A percentile compares a stretch with the other conserved stretches of the same genome.
Conservation (phyloP, 306 rosid genomes). For the Cyamopsis tetragonoloba region DNA sequence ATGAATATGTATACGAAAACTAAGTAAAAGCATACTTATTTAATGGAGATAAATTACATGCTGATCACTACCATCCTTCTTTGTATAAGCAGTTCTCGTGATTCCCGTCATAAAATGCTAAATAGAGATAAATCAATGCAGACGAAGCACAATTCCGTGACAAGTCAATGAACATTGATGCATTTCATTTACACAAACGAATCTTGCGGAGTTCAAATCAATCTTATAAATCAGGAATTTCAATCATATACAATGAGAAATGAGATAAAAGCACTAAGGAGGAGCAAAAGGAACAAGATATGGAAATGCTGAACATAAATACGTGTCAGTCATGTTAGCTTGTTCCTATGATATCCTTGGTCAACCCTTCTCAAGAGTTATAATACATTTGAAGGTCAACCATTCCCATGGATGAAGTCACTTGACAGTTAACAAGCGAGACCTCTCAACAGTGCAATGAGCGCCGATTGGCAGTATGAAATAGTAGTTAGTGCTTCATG, state of each 20-base stretch:
- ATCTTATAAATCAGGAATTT: conserved; percentile 1
- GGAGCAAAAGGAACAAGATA: conserved; percentile 4
- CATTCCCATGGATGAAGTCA: conserved; percentile 41
- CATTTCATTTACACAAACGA: conserved; percentile 4
- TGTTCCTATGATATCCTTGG: conserved; percentile 20
- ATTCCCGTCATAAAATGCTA: neutral
- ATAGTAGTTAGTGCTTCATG: conserved; percentile 17
- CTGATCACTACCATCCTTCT: neutral
- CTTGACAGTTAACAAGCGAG: conserved; percentile 29
- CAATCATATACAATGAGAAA: conserved; percentile 26
- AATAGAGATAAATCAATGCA: neutral
- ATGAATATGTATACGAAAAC: too few relatives aligned
- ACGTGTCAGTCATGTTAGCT: conserved; percentile 44
- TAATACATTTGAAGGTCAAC: conserved; percentile 36
- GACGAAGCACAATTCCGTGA: neutral
- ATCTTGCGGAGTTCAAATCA: neutral
- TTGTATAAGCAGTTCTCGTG: neutral
- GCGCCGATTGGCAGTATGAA: conserved; percentile 3
- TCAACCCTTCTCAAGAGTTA: conserved; percentile 25
- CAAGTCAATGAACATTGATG: conserved; percentile 9
- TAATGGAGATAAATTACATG: neutral
- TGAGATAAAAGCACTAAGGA: neutral
- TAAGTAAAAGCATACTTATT: too few relatives aligned
- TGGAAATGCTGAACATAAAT: conserved; percentile 2
- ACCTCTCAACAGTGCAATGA: conserved; percentile 33